A percentile compares a stretch with the other conserved stretches of the same genome.
phyloP scores from a whole-genome alignment of 2,329 filamentous ascomycete species.

The Fusarium guadeloupense region DNA sequence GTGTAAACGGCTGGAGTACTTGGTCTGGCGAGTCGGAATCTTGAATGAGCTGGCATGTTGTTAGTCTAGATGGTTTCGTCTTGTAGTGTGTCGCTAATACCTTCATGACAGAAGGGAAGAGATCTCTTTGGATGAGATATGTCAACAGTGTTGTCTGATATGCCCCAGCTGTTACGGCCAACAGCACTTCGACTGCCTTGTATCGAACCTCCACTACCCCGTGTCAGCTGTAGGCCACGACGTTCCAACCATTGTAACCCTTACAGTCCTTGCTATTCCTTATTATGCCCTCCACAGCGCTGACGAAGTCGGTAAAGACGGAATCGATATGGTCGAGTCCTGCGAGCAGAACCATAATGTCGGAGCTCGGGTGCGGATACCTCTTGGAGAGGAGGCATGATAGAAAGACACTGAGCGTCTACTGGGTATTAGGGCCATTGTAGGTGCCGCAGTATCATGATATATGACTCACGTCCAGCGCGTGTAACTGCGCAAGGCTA shows the following conservation, averaged over 20 bases:
- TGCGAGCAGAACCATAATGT: constrained; percentile 89
- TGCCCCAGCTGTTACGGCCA: constrained; percentile 89
- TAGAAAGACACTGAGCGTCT: constrained; percentile 93
- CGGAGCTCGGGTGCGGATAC: constrained; percentile 94
- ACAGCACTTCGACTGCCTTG: constrained; percentile 81
- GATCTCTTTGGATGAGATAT: constrained; percentile 92
- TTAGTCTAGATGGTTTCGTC: background rate
- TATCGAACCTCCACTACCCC: constrained; percentile 75
- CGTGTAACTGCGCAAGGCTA: constrained; percentile 75
- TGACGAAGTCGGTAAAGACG: constrained; percentile 89
- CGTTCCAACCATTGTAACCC: constrained; percentile 42
- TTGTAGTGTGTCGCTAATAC: constrained; percentile 56
- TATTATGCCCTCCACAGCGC: constrained; percentile 82
- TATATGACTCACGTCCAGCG: constrained; percentile 76
- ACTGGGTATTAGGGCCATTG: constrained; percentile 15
- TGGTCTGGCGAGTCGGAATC: constrained; percentile 73
- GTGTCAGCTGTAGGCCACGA: constrained; percentile 38
- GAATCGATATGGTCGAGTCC: constrained; percentile 89
- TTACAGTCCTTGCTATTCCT: constrained; percentile 76
- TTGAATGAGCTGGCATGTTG: constrained; percentile 73
- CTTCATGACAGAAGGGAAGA: constrained; percentile 96
- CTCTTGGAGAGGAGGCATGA: constrained; percentile 84
- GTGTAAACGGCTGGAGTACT: constrained; percentile 78
- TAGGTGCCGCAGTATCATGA: constrained; percentile 48
- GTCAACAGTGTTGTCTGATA: constrained; percentile 94